Evolutionary conservation across 768 basidiomycete genomes (phyloP), one percentile per base, ranked within the genome.

Genomic region (Serpula lacrymans): DNA sequence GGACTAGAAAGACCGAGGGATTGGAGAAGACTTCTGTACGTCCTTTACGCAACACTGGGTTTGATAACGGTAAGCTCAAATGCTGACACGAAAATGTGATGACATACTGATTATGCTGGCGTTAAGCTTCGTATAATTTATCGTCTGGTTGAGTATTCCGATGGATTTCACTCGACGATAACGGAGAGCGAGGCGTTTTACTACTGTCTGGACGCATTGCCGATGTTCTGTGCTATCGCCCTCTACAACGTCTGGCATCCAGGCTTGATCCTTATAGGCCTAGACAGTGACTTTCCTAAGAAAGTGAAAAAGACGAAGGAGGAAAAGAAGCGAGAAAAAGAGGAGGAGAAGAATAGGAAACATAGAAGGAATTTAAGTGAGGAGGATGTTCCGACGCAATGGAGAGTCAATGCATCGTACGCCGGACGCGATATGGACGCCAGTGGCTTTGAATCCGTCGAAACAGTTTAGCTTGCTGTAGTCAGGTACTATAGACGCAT

Each of bases 121-220:
- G 17, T 14, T 12, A 29, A 20, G 37, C 36, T 52, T 34, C 53
- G 54, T 28, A 52, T 56, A 22, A 36, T 57, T 20, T 57, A 42
- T 40, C 55, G 55, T 22, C 50, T 57, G 23, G 42, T 52, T 26
- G 50, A 54, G 25, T 54, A 48, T 31, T 52, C 55, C 17, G 35
- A 42, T 27, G 54, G 54, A 25, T 16, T 51, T 16, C 37, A 23
- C 25, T 49, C 49, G 4, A 28, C 45, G 1, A 39, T 55, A 23
- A 48, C 51, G 7, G 42, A 34, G 36, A 37, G 44, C 38, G 55
- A 57, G 35, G 48, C 41, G 16, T 52, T 41, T 3, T 50, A 52
- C 37, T 57, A 57, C 37, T 18, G 21, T 28, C 39, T 52, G 10
- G 55, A 57, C n/a, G 53, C 53, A n/a, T 39, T 52, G 11, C 55